A percentile compares a stretch with the other conserved stretches of the same genome.
Conservation (phyloP, 2,329 filamentous ascomycete genomes). For the Penicillium vulpinum region DNA sequence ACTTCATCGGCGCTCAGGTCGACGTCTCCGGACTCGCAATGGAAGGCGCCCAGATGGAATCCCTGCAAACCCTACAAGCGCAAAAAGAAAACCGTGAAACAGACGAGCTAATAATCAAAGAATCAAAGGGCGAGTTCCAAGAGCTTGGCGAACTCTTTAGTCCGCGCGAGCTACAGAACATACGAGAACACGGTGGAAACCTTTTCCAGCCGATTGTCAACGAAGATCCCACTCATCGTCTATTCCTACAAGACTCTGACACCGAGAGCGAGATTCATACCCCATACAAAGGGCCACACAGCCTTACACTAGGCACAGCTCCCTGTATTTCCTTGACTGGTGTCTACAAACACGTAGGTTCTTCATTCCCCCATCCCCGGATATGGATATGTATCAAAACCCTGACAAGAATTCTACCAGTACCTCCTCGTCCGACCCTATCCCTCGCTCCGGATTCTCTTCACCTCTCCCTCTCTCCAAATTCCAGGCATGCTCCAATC, state of each 20-base stretch:
- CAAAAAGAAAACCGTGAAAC: slow-evolving; percentile 24
- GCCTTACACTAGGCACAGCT: not conserved
- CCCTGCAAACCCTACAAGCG: slow-evolving; percentile 52
- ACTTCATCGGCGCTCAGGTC: slow-evolving; percentile 71
- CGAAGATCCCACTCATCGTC: slow-evolving; percentile 10
- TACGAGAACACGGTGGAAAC: slow-evolving; percentile 62
- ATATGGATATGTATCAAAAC: too few relatives aligned
- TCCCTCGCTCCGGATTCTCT: slow-evolving; percentile 65
- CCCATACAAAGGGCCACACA: not conserved
- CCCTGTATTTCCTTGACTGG: slow-evolving; percentile 35
- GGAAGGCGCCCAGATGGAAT: slow-evolving; percentile 65
- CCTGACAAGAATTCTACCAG: slow-evolving; percentile 18
- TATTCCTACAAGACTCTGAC: slow-evolving; percentile 17
- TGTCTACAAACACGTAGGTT: slow-evolving; percentile 58
- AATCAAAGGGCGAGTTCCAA: slow-evolving; percentile 61
- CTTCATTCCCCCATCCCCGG: rapidly evolving
- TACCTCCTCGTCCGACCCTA: slow-evolving; percentile 56
- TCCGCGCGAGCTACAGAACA: slow-evolving; percentile 63
- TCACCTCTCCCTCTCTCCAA: slow-evolving; percentile 66
- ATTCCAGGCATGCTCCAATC: slow-evolving; percentile 67
- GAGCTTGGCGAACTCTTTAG: slow-evolving; percentile 70
- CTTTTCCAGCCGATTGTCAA: slow-evolving; percentile 31
- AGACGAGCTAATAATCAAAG: slow-evolving; percentile 18
- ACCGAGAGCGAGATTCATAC: slow-evolving; percentile 8
- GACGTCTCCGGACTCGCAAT: slow-evolving; percentile 69